These are phyloP conservation scores for Laburnicola sp. DNA, from an alignment of 2,329 filamentous ascomycete species.

Conservation along the genomic window DNA sequence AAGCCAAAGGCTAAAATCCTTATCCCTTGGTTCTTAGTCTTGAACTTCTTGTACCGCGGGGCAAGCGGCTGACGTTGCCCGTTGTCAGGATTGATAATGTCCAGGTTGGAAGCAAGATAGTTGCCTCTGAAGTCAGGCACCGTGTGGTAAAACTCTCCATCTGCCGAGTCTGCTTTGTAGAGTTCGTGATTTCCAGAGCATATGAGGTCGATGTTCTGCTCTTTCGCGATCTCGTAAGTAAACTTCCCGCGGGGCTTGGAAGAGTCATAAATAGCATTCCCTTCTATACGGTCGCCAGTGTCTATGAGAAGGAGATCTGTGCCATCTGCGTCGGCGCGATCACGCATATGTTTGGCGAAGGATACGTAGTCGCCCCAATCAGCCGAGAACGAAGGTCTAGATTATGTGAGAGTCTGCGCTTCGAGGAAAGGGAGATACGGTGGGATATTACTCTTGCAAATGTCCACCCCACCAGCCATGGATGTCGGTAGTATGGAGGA, in stretches of 20 bases:
- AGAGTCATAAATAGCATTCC: slow-evolving; percentile 91
- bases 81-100: slow-evolving; percentile 76
- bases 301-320: slow-evolving; percentile 91
- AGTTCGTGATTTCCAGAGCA: slow-evolving; percentile 94
- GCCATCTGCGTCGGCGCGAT: slow-evolving; percentile 75
- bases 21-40: slow-evolving; percentile 84
- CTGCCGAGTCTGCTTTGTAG: slow-evolving; percentile 77
- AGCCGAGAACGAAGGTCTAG: slow-evolving; percentile 82
- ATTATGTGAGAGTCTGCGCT: slow-evolving; percentile 19
- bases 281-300: slow-evolving; percentile 90
- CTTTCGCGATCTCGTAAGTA: slow-evolving; percentile 81
- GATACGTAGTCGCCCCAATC: slow-evolving; percentile 99
- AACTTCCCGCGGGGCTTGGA: slow-evolving; percentile 86
- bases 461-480: slow-evolving; percentile 97
- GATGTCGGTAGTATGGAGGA: slow-evolving; percentile 83
- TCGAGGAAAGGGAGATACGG: slow-evolving; percentile 2
- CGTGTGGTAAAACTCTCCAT: slow-evolving; percentile 75
- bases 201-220: slow-evolving; percentile 82
- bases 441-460: slow-evolving; percentile 71
- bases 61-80: slow-evolving; percentile 75
- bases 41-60: slow-evolving; percentile 83
- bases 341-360: slow-evolving; percentile 80
- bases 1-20: slow-evolving; percentile 89
- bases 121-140: slow-evolving; percentile 79
- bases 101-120: slow-evolving; percentile 90